Evolutionary conservation across 495 filamentous ascomycete species (phyloP).

Genomic region (Parathielavia appendiculata): DNA sequence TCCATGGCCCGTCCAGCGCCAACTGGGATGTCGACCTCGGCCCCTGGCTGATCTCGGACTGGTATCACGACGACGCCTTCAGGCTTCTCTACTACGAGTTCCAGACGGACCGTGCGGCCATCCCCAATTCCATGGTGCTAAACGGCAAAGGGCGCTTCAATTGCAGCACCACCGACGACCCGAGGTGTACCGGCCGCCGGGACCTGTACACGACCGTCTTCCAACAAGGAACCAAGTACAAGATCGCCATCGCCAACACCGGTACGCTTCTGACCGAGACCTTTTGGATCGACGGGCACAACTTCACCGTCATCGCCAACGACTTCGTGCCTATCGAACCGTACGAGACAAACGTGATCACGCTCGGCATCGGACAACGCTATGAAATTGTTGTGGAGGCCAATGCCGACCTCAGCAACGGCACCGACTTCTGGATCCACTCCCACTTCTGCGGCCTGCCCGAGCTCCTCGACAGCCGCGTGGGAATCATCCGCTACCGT

Average conservation of each 20-base stretch:
- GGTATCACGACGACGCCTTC: constrained; percentile 22
- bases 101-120: constrained; percentile 18
- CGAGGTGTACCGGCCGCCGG: too few species aligned
- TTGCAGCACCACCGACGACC: constrained; percentile 12
- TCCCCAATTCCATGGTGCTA: constrained; percentile 22
- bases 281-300: not conserved
- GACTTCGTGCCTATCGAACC: not conserved
- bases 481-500: not conserved
- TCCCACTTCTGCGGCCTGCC: not conserved
- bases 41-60: constrained; percentile 32
- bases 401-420: not conserved
- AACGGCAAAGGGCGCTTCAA: constrained; percentile 35
- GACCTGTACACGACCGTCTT: constrained; percentile 4
- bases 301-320: constrained; percentile 1
- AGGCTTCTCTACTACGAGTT: constrained; percentile 35
- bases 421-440: not conserved
- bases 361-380: not conserved
- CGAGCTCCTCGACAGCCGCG: not conserved
- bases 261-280: not conserved
- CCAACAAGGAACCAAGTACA: not conserved
- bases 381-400: not conserved
- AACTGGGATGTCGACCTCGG: constrained; percentile 41
- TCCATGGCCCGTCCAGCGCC: constrained; percentile 30
- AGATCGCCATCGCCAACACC: not conserved
- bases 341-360: not conserved